phyloP scores from a whole-genome alignment of 345 rosid genomes.

The Trapa bicornis region DNA sequence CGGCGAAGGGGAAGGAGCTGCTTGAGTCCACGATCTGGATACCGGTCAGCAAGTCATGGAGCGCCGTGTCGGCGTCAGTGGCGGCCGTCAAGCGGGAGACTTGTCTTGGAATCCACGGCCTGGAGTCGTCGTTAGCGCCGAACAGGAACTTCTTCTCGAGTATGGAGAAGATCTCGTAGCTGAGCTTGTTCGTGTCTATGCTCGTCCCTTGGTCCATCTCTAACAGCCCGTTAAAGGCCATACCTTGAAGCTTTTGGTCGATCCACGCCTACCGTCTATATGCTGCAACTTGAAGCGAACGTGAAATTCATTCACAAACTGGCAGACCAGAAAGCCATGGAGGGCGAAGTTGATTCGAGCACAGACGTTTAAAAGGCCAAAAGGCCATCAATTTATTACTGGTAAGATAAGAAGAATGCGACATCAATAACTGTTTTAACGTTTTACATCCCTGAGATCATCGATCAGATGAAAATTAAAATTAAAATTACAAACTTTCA shows the following conservation, averaged over 20 bases:
- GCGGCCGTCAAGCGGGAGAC: not conserved
- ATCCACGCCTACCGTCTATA: too few relatives aligned
- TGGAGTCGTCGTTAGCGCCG: conserved; percentile 47
- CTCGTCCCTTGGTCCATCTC: conserved; percentile 64
- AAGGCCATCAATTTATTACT: not conserved
- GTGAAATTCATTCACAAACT: not conserved
- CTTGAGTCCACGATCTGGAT: not conserved
- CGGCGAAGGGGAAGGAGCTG: conserved; percentile 1
- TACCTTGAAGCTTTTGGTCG: not conserved
- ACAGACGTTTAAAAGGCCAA: not conserved
- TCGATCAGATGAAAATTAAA: not conserved
- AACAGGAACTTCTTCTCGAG: conserved; percentile 79
- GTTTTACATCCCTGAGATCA: not conserved
- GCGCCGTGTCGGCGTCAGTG: not conserved
- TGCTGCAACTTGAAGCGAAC: too few relatives aligned
- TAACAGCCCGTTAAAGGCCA: conserved; percentile 18
- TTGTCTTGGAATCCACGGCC: conserved; percentile 54
- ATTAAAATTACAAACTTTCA: not conserved
- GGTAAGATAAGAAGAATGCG: not conserved
- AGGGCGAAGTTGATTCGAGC: not conserved
- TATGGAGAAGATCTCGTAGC: conserved; percentile 90
- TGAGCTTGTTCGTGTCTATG: conserved; percentile 81
- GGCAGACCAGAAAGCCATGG: not conserved
- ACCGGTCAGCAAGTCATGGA: conserved; percentile 7
- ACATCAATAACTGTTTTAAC: not conserved